These are phyloP conservation scores for Tulasnella sp. DNA, from an alignment of 768 basidiomycete species.

Conservation along the genomic window DNA sequence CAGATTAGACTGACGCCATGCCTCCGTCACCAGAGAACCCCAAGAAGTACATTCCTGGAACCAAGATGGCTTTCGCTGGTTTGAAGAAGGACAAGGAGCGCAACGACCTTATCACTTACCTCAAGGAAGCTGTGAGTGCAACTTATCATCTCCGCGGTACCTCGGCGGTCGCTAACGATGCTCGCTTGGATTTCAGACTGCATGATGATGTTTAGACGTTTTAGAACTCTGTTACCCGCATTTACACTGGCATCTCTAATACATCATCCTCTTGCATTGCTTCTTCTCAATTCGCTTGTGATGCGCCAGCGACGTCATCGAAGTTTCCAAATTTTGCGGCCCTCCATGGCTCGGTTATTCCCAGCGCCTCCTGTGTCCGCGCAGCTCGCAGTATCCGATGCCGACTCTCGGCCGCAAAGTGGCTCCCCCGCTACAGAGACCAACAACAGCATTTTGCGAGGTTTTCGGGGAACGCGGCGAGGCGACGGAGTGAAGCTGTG, in stretches of 20 bases:
- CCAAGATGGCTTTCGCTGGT: slow-evolving; percentile 98
- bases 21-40: slow-evolving; percentile 64
- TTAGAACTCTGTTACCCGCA: background rate
- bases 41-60: slow-evolving; percentile 97
- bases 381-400: background rate
- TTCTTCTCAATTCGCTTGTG: background rate
- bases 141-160: background rate
- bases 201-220: background rate
- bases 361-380: background rate
- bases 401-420: background rate
- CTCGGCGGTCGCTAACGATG: background rate
- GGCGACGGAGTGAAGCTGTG: background rate
- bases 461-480: background rate
- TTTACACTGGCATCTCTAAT: background rate
- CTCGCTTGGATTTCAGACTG: background rate
- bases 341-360: background rate
- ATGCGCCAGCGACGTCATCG: background rate
- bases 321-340: background rate
- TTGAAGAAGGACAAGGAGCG: slow-evolving; percentile 98
- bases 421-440: background rate
- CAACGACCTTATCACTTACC: slow-evolving; percentile 83
- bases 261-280: background rate
- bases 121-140: slow-evolving; percentile 65
- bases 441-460: background rate
- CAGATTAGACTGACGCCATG: slow-evolving; percentile 8